Conservation (phyloP, 1,284 basidiomycete species). For the Porogramme epimiltina region DNA sequence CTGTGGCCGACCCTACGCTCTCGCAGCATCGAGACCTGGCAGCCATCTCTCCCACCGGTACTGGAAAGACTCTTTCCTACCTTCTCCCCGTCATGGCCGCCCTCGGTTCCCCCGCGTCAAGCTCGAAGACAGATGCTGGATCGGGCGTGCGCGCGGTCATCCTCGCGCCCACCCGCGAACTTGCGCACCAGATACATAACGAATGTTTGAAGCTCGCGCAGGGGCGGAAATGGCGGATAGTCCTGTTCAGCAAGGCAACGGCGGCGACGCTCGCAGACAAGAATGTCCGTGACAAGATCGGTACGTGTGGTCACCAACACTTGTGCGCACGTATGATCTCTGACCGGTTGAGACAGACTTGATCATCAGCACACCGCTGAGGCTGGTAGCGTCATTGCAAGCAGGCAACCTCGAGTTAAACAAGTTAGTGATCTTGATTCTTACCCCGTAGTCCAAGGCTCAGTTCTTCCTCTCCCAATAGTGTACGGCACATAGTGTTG, state of each 20-base stretch:
- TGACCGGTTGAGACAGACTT: slow-evolving; percentile 53
- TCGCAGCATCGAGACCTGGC: slow-evolving; percentile 67
- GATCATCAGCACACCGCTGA: slow-evolving; percentile 80
- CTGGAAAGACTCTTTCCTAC: slow-evolving; percentile 92
- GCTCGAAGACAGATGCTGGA: slow-evolving; percentile 46
- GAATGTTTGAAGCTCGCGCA: slow-evolving; percentile 85
- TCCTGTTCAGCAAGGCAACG: slow-evolving; percentile 86
- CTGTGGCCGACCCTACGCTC: slow-evolving; percentile 37
- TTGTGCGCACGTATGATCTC: neutral
- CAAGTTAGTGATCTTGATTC: slow-evolving; percentile 58
- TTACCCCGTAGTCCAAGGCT: neutral
- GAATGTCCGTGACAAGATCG: slow-evolving; percentile 69
- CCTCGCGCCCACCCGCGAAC: slow-evolving; percentile 91
- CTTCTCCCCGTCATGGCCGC: slow-evolving; percentile 78
- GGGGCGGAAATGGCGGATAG: slow-evolving; percentile 82
- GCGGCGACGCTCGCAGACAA: slow-evolving; percentile 74
- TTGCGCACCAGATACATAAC: slow-evolving; percentile 96
- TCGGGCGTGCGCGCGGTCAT: slow-evolving; percentile 79
- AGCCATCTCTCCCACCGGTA: slow-evolving; percentile 93
- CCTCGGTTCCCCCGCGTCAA: slow-evolving; percentile 62
- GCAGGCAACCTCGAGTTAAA: slow-evolving; percentile 65
- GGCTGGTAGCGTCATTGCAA: slow-evolving; percentile 76
- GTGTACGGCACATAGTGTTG: slow-evolving; percentile 81
- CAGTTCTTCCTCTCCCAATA: too few relatives aligned
- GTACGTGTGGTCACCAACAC: slow-evolving; percentile 44